Conservation (phyloP, 2,329 filamentous ascomycete genomes). For the Meredithiella fracta region DNA sequence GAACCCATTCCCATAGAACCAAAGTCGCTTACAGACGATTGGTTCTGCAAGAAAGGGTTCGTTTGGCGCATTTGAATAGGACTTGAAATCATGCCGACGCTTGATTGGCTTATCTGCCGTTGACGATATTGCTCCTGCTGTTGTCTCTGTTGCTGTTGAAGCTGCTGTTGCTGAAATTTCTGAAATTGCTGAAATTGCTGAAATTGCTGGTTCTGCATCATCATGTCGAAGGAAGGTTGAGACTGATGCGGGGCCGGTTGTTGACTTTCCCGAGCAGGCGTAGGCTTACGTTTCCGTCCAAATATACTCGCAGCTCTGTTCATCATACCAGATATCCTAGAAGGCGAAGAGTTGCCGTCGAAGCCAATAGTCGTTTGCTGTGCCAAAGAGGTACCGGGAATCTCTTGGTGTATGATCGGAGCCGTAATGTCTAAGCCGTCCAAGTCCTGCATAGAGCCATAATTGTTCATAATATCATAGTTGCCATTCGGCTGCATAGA, state of each 20-base stretch:
- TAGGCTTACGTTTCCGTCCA: conserved; percentile 8
- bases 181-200: conserved; percentile 10
- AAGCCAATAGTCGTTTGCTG: not conserved
- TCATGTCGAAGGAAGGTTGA: conserved; percentile 1
- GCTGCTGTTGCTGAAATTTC: not conserved
- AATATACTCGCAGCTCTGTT: conserved; percentile 1
- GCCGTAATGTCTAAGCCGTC: not conserved
- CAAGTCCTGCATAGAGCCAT: conserved; percentile 1
- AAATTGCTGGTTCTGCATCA: conserved; percentile 9
- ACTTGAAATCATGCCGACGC: not conserved
- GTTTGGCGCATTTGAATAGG: not conserved
- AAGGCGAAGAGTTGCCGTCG: not conserved
- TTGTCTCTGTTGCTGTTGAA: conserved; percentile 11
- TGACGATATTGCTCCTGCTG: conserved; percentile 16
- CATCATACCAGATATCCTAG: not conserved
- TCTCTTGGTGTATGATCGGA: not conserved
- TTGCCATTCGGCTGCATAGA: not conserved
- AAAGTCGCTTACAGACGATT: conserved; percentile 1
- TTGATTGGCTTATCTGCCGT: conserved; percentile 10
- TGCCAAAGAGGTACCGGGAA: not conserved
- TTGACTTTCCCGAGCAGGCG: conserved; percentile 6
- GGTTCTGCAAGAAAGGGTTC: conserved; percentile 1
- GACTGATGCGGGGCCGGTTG: conserved; percentile 5
- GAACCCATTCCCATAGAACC: not conserved
- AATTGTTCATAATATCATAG: not conserved